Evolutionary conservation across 331 rosid species (phyloP).

Genomic region (Acacia concinna): DNA sequence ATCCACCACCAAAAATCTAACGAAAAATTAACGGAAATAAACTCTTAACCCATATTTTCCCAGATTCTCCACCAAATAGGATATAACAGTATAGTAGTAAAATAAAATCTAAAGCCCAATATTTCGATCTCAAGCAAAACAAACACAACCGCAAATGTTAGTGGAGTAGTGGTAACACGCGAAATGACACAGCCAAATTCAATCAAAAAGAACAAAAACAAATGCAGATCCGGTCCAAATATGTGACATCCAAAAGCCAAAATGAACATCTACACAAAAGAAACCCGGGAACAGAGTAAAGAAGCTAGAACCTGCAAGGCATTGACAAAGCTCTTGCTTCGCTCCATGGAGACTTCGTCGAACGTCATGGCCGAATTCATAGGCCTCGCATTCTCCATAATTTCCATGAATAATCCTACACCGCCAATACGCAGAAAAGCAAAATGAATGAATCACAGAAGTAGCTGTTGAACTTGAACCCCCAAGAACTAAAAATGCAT

Average conservation of each 20-base stretch:
- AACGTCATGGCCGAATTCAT: conserved; percentile 66
- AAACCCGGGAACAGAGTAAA: background rate
- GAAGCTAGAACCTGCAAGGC: conserved; percentile 71
- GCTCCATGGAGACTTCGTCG: conserved; percentile 85
- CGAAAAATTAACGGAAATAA: background rate
- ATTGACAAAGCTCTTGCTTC: conserved; percentile 74
- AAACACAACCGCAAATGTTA: background rate
- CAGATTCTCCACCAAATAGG: background rate
- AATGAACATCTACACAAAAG: background rate
- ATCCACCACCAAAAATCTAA: background rate
- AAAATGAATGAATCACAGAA: background rate
- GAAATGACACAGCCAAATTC: background rate
- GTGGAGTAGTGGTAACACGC: background rate
- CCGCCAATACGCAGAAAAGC: background rate
- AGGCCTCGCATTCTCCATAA: conserved; percentile 40
- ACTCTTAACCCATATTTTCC: background rate
- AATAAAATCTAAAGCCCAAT: background rate
- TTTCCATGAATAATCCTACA: conserved; percentile 41
- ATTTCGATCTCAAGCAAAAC: background rate
- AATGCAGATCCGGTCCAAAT: conserved; percentile 12
- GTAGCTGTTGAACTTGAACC: background rate
- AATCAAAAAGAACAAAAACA: background rate
- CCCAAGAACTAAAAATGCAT: background rate
- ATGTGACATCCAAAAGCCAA: background rate
- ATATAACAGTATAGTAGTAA: background rate